These are phyloP conservation scores for Sugiyamaella mastotermitis DNA, from an alignment of 805 yeast species.

Conservation along the genomic window DNA sequence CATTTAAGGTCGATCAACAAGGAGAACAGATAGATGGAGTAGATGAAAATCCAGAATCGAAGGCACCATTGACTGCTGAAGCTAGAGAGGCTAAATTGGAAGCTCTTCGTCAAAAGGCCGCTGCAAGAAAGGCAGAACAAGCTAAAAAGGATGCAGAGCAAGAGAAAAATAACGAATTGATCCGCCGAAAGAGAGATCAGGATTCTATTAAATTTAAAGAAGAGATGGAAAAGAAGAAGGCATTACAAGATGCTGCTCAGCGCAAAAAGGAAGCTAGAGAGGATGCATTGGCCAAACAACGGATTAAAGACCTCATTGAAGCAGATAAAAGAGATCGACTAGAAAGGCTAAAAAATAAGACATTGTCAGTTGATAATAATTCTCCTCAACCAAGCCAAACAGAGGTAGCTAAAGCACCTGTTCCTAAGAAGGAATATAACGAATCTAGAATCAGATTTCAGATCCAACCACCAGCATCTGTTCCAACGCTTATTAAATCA, in stretches of 20 bases:
- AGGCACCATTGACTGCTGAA: constrained; percentile 23
- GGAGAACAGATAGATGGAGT: constrained; percentile 1
- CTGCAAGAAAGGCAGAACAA: constrained; percentile 25
- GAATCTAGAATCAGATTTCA: constrained; percentile 23
- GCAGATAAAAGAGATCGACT: constrained; percentile 30
- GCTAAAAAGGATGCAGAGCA: constrained; percentile 28
- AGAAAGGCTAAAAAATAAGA: constrained; percentile 12
- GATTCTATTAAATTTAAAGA: constrained; percentile 26
- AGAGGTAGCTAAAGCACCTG: neutral
- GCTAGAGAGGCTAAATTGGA: constrained; percentile 27
- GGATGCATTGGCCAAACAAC: constrained; percentile 27
- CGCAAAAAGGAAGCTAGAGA: constrained; percentile 26
- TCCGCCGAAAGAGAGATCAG: constrained; percentile 25
- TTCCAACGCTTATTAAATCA: constrained; percentile 23
- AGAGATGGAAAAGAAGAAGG: constrained; percentile 28
- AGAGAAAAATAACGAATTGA: constrained; percentile 24
- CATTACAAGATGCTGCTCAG: constrained; percentile 27
- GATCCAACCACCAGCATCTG: constrained; percentile 13
- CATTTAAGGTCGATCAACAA: constrained; percentile 3
- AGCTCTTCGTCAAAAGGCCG: constrained; percentile 26
- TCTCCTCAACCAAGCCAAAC: neutral
- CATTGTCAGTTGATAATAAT: constrained; percentile 11
- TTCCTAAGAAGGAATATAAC: constrained; percentile 16
- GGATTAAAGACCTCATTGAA: constrained; percentile 29
- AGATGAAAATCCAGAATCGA: constrained; percentile 2